Conservation (phyloP, 192 early-diverging fungal genomes). For the Kappamyces sp. region DNA sequence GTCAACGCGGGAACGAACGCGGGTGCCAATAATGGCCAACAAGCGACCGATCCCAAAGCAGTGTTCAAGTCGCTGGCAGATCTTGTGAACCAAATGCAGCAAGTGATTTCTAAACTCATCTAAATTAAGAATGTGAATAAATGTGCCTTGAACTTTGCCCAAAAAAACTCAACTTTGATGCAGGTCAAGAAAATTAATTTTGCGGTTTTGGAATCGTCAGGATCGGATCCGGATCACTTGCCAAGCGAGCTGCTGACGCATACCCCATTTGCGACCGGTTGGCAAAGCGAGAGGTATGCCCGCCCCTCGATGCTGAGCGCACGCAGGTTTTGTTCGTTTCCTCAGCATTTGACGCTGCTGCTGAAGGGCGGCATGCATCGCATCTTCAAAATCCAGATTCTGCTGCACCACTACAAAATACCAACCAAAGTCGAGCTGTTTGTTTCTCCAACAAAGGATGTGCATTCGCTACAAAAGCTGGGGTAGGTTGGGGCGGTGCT, state of each 20-base stretch:
- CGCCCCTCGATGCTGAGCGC: not conserved
- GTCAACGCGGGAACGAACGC: too few relatives aligned
- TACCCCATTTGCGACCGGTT: conserved; percentile 32
- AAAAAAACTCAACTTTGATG: too few relatives aligned
- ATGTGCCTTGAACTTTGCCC: too few relatives aligned
- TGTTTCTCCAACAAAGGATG: conserved; percentile 4
- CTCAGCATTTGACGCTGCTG: conserved; percentile 61
- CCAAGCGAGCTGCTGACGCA: conserved; percentile 24
- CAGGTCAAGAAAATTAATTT: too few relatives aligned
- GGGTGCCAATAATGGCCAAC: too few relatives aligned
- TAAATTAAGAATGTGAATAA: too few relatives aligned
- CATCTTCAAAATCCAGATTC: conserved; percentile 61
- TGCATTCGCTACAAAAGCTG: not conserved
- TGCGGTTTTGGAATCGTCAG: too few relatives aligned
- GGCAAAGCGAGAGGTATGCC: conserved; percentile 42
- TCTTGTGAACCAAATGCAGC: too few relatives aligned
- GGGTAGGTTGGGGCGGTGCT: conserved; percentile 3
- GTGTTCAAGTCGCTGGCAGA: too few relatives aligned
- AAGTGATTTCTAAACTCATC: too few relatives aligned
- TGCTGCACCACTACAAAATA: conserved; percentile 78
- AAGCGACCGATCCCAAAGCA: too few relatives aligned
- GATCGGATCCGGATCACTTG: conserved; percentile 33
- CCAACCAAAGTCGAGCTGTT: conserved; percentile 65
- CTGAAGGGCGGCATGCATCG: conserved; percentile 47
- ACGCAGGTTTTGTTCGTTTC: conserved; percentile 62